Evolutionary conservation across 345 rosid genomes (phyloP), one percentile per base, ranked within the genome.

Genomic region (Citrus maxima): DNA sequence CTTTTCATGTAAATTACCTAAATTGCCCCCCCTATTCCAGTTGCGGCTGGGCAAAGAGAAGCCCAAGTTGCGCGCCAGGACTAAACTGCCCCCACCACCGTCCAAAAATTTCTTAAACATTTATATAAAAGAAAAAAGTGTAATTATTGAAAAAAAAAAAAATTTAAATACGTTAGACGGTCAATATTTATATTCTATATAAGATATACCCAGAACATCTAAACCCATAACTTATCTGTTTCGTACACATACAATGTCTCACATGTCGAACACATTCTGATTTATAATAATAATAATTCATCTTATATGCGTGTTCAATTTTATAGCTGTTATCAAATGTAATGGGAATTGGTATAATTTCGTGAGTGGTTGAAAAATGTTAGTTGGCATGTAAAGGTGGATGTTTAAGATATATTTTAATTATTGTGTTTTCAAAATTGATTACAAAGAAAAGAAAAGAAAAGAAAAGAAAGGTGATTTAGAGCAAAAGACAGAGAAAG

Each of bases 71-170:
- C 68, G 64, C 54, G 71, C 32, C 51, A 30, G 14, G 72, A 51
- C 86, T 78, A 46, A 79, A 81, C 76, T 73, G 37, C 80, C 82
- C 84, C 51, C 58, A 18, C 21, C 49, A 24, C 80, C 78, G 62
- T 66, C 80, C 77, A 77, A 55, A 82, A 40, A 3, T 28, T 64
- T 27, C 46, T 7, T 24, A 6, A 5, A 24, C 22, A 54, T 18
- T 54, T 10, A 4, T 8, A 46, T 12, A 42, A 42, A 42, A 42
- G 10, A 42, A 42, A 10, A 42, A 13, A 46, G 5, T 3, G 18
- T 54, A 14, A 54, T 54, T 54, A 4, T 54, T 14, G 22, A 54
- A n/a, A n/a, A n/a, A n/a, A n/a, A n/a, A n/a, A n/a, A n/a, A n/a
- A n/a, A n/a, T n/a, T n/a, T n/a, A n/a, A n/a, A 46, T 12, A 46